Conservation (phyloP, 2,329 filamentous ascomycete species). For the Hymenoscyphus occultus region DNA sequence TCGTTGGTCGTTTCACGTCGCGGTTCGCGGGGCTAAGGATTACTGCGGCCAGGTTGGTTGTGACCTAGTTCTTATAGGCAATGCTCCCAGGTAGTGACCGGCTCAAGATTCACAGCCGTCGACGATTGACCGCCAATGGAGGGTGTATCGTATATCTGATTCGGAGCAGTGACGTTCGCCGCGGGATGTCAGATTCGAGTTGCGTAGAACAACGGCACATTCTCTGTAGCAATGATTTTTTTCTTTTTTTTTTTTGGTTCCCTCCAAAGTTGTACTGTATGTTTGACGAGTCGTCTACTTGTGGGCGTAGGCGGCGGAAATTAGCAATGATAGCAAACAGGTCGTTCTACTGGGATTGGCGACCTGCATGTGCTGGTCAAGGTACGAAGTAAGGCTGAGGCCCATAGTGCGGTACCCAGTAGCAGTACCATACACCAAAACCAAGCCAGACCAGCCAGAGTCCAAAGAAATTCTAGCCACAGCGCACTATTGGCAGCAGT, state of each 20-base stretch:
- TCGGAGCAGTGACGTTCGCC: constrained; percentile 6
- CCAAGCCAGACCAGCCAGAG: not conserved
- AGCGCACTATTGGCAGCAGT: not conserved
- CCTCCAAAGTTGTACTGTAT: not conserved
- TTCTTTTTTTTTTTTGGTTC: not conserved
- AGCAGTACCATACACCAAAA: no score
- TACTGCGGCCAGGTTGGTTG: constrained; percentile 11
- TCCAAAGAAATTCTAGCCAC: not conserved
- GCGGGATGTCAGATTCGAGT: not conserved
- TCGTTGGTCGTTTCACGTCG: constrained; percentile 30
- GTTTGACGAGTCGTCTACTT: not conserved
- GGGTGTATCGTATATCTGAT: not conserved
- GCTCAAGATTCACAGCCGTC: constrained; percentile 23
- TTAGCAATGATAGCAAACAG: constrained; percentile 34
- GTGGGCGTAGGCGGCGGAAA: constrained; percentile 20
- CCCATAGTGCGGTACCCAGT: not conserved
- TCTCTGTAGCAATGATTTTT: not conserved
- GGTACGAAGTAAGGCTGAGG: constrained; percentile 29
- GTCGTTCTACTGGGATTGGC: constrained; percentile 27
- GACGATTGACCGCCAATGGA: constrained; percentile 14
- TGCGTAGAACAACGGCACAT: constrained; percentile 9
- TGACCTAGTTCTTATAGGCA: constrained; percentile 19
- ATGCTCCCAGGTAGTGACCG: constrained; percentile 29
- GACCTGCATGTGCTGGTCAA: constrained; percentile 25
- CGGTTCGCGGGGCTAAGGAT: constrained; percentile 32